Percentiles rank a stretch among this genome's conserved stretches.
Conservation (phyloP, 352 stramenopile species). For the Globisporangium recalcitrans region DNA sequence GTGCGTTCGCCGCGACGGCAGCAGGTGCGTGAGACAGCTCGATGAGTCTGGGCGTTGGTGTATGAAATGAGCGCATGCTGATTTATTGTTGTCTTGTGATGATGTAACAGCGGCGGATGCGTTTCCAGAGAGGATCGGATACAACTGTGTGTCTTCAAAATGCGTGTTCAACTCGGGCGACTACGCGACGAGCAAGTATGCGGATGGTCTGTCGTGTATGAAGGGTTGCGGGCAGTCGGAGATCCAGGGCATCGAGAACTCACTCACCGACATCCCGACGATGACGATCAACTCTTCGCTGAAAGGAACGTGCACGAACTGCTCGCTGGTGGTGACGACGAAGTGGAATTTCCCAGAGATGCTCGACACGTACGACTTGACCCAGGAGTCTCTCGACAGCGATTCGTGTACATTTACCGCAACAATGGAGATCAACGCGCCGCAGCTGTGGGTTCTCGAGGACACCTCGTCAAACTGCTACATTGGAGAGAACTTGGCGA, state of each 20-base stretch:
- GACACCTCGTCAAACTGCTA: conserved; percentile 31
- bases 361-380: conserved; percentile 59
- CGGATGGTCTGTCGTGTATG: conserved; percentile 47
- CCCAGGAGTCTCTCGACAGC: conserved; percentile 28
- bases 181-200: conserved; percentile 23
- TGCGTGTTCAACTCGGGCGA: conserved; percentile 44
- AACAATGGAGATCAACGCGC: conserved; percentile 43
- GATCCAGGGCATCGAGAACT: conserved; percentile 37
- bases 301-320: conserved; percentile 70
- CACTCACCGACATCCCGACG: conserved; percentile 42
- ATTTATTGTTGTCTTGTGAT: not conserved
- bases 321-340: conserved; percentile 47
- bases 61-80: not conserved
- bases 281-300: conserved; percentile 46
- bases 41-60: not conserved
- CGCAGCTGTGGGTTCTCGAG: conserved; percentile 55
- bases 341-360: conserved; percentile 72
- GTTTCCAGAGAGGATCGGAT: conserved; percentile 35
- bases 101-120: conserved; percentile 17
- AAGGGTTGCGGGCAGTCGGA: conserved; percentile 38
- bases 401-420: conserved; percentile 42
- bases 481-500: conserved; percentile 23
- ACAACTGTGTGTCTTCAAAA: conserved; percentile 40
- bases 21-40: not conserved
- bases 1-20: not conserved